Evolutionary conservation across 2,329 filamentous ascomycete species (phyloP).

Genomic region (Clathrospora elynae): DNA sequence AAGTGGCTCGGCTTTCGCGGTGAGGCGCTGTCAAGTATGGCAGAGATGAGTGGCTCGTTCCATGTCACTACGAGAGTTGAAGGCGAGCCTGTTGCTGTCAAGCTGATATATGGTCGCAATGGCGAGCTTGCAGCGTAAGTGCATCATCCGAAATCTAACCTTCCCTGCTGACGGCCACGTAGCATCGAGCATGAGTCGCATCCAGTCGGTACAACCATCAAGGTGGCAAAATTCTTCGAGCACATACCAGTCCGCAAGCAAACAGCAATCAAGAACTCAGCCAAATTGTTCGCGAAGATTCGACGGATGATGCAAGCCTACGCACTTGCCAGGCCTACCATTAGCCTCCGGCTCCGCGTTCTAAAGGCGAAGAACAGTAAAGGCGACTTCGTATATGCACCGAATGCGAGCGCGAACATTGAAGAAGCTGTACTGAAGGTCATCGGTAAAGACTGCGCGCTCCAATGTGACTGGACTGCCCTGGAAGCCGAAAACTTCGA

Average conservation of each 20-base stretch:
- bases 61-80: conserved; percentile 67
- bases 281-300: conserved; percentile 63
- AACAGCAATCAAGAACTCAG: conserved; percentile 60
- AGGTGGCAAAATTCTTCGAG: conserved; percentile 63
- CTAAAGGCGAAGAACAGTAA: conserved; percentile 58
- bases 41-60: conserved; percentile 62
- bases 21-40: conserved; percentile 71
- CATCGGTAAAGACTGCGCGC: conserved; percentile 62
- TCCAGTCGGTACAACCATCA: conserved; percentile 72
- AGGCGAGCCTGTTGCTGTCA: conserved; percentile 63
- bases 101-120: conserved; percentile 56
- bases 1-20: conserved; percentile 76
- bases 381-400: conserved; percentile 66
- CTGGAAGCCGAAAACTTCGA: conserved; percentile 50
- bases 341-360: conserved; percentile 66
- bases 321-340: conserved; percentile 66
- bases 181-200: conserved; percentile 53
- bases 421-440: conserved; percentile 67
- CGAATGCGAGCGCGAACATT: conserved; percentile 55
- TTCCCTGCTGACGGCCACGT: conserved; percentile 7
- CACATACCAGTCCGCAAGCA: conserved; percentile 68
- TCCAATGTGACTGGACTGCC: conserved; percentile 58
- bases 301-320: conserved; percentile 67
- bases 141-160: not conserved
- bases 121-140: conserved; percentile 55